Evolutionary conservation across 2,329 filamentous ascomycete species (phyloP).

Genomic region (Colletotrichum somersetense): DNA sequence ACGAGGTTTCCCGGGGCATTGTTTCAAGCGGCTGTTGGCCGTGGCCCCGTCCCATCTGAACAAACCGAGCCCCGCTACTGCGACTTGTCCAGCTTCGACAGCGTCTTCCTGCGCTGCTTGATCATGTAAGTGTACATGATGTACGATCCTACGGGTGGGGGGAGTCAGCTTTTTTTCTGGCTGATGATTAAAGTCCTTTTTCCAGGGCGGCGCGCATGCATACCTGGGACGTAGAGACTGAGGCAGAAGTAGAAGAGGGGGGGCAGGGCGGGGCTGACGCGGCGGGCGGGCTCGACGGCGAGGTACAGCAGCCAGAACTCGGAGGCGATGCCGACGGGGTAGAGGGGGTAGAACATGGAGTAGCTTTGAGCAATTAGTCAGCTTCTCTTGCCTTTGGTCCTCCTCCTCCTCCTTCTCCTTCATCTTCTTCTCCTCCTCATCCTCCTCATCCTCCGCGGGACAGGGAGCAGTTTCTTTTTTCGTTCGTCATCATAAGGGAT

Average conservation of each 20-base stretch:
- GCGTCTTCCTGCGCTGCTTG: slow-evolving; percentile 83
- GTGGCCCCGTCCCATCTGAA: too few relatives aligned
- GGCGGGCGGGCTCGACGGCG: slow-evolving; percentile 70
- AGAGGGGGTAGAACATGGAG: slow-evolving; percentile 93
- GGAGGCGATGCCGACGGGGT: slow-evolving; percentile 89
- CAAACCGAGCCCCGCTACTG: background rate
- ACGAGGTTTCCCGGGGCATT: too few relatives aligned
- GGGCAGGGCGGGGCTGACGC: slow-evolving; percentile 62
- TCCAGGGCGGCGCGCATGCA: slow-evolving; percentile 49
- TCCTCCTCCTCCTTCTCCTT: too few relatives aligned
- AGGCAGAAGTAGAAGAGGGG: slow-evolving; percentile 75
- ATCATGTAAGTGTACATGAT: slow-evolving; percentile 96
- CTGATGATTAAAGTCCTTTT: too few relatives aligned
- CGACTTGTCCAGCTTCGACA: slow-evolving; percentile 60
- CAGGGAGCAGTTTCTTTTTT: too few relatives aligned
- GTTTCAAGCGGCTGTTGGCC: too few relatives aligned
- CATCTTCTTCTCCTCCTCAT: too few relatives aligned
- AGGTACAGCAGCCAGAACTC: slow-evolving; percentile 86
- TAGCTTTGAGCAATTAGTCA: slow-evolving; percentile 58
- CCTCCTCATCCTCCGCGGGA: too few relatives aligned
- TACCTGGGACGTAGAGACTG: slow-evolving; percentile 83
- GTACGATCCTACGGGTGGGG: slow-evolving; percentile 63
- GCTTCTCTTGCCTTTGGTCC: background rate
- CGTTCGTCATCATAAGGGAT: too few relatives aligned
- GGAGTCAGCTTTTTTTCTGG: background rate